A percentile compares a stretch with the other conserved stretches of the same genome.
Evolutionary conservation across 2,329 filamentous ascomycete species (phyloP).

Genomic region (Fusarium sp.): DNA sequence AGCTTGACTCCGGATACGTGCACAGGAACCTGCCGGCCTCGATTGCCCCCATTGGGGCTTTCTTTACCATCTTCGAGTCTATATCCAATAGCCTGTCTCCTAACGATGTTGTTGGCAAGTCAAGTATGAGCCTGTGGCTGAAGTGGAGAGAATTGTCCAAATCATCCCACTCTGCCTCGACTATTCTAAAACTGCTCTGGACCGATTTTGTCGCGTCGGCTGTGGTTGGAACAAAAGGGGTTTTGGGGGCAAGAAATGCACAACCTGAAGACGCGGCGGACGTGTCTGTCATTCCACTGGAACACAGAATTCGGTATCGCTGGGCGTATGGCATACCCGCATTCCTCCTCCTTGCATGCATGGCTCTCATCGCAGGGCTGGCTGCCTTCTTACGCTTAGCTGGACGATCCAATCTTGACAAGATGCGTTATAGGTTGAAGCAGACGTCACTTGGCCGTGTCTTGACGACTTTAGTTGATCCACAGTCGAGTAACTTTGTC

Average conservation of each 20-base stretch:
- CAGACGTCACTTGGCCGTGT: conserved; percentile 23
- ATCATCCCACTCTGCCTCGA: not conserved
- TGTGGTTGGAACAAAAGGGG: conserved; percentile 28
- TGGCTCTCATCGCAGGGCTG: not conserved
- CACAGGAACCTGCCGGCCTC: conserved; percentile 1
- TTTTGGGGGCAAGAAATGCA: conserved; percentile 21
- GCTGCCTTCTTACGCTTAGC: not conserved
- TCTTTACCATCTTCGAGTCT: not conserved
- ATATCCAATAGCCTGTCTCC: not conserved
- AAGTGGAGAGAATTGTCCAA: conserved; percentile 9
- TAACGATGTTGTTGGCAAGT: not conserved
- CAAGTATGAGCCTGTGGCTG: conserved; percentile 14
- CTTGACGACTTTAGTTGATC: conserved; percentile 11
- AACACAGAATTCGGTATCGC: conserved; percentile 19
- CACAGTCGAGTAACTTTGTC: conserved; percentile 5
- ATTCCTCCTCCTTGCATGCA: conserved; percentile 13
- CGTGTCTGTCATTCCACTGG: conserved; percentile 6
- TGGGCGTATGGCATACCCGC: conserved; percentile 28
- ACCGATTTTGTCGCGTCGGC: conserved; percentile 26
- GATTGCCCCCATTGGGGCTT: conserved; percentile 1
- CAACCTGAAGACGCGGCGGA: conserved; percentile 2
- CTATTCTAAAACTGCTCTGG: conserved; percentile 17
- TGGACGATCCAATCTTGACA: conserved; percentile 4
- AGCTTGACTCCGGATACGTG: not conserved
- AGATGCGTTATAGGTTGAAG: conserved; percentile 7